Base-by-base conservation (phyloP, 2,329 filamentous ascomycete species). In the Ascocoryne sarcoides region DNA sequence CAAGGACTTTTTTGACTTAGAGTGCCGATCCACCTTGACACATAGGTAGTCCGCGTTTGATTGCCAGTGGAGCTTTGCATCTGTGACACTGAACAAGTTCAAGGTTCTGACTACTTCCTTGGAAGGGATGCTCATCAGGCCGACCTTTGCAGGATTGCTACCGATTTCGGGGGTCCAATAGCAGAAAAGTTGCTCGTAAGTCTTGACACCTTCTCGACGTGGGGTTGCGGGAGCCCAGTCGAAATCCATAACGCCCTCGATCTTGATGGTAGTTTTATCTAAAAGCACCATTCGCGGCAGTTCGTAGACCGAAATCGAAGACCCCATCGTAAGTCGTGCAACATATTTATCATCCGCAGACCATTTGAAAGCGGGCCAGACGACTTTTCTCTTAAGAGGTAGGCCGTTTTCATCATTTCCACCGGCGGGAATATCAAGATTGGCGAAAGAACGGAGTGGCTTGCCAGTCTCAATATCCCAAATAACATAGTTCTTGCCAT, bases 291-390 rank as follows among this genome's bases (percentile, higher is more conserved):
- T 95, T 57, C 81, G 75, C 31, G 88, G 88, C 10, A 88, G 69
- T 63, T 95, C 87, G 63, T 94, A 95, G 56, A 95, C 78, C 38
- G 86, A 92, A 58, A 98, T 94, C 40, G 85, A 87, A 53, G 88
- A 78, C 51, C 84, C 84, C 50, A 87, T 88, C 47, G 80, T 87
- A 70, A 96, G 79, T 48, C 92, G 81, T 16, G 92, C 92, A 47
- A 96, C 89, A 62, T 95, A 98, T 65, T 93, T 92, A 67, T 95
- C 88, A 60, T 98, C 92, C 3, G 92, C 73, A 20, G 92, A 96
- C 92, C 92, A 98, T 70, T 98, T 98, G 79, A 98, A 98, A 2
- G 90, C 89, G 17, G 92, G 92, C 92, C 92, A 98, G 60, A 92
- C 85, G 55, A 93, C 79, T 75, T 95, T 95, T 65, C 88, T 86